Conservation (phyloP, 495 filamentous ascomycete genomes). For the Xanthoparmelia taractica region DNA sequence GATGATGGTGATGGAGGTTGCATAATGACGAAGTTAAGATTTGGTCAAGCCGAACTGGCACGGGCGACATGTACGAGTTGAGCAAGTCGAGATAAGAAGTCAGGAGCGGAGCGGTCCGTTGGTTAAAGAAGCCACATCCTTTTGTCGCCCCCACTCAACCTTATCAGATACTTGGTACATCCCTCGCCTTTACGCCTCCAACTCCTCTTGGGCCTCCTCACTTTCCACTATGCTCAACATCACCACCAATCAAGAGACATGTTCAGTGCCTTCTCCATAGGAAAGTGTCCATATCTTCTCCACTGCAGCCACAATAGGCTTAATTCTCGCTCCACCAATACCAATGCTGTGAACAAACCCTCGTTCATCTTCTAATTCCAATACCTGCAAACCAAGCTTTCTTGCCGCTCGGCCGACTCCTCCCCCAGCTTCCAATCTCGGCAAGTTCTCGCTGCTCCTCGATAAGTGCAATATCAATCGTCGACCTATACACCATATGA, state of each 20-base stretch:
- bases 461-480: neutral
- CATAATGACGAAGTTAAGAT: neutral
- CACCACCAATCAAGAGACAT: neutral
- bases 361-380: neutral
- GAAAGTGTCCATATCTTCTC: neutral
- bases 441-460: constrained; percentile 3
- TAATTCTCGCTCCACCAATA: neutral
- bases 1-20: neutral
- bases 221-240: neutral
- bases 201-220: neutral
- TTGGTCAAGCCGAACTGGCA: neutral
- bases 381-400: neutral
- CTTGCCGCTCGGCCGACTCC: neutral
- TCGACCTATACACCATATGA: neutral
- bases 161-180: neutral
- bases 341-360: too few relatives aligned
- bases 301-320: constrained; percentile 3
- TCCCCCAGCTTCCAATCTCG: constrained; percentile 12
- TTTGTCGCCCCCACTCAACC: neutral
- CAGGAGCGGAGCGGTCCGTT: neutral
- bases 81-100: neutral
- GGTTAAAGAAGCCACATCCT: neutral
- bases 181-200: neutral
- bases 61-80: neutral
- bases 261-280: neutral